Base-by-base conservation (phyloP, 2,329 filamentous ascomycete genomes). In the Periconia digitata region DNA sequence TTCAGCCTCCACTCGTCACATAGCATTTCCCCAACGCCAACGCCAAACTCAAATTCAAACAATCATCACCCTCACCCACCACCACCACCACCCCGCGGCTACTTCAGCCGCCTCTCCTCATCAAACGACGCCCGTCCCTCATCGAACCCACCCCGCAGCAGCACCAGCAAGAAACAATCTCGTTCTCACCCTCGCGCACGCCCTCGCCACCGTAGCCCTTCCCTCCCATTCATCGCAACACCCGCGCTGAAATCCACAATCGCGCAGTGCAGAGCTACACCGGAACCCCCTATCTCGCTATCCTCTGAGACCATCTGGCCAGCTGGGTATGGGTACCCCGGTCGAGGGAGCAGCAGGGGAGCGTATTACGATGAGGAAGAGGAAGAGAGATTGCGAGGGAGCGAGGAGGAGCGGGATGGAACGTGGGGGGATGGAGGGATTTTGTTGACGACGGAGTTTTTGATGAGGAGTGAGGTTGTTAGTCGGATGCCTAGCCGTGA, bases 231-330 rank as follows among this genome's bases (percentile, higher is more conserved):
- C 46, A 20, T 40, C 43, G 35, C 39, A 41, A 23, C 47, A 2
- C 36, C 47, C 35, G 15, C 44, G 4, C 29, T 42, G 2, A 47
- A 43, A n/a, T 35, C 35, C 20, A 41, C 49, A 15, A 39, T 45
- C 34, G 43, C 20, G 38, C 23, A 21, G 12, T 24, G 23, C 22
- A 40, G 24, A 8, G 18, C 21, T 6, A n/a, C 10, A 40, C n/a
- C 23, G 3, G 15, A 20, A 8, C n/a, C 32, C 3, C 21, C 32
- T 5, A 29, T n/a, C 12, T 13, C 41, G 4, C 16, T 39, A 2
- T 49, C 43, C 40, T 35, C 49, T 22, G 50, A 49, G 13, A 47
- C 41, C 8, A 46, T 52, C 3, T 52, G 50, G 50, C 43, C 50
- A 4, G 21, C 37, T 12, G 16, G 22, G n/a, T 37, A 21, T 40